phyloP scores from a whole-genome alignment of 106 monocot species.

The Phalaenopsis aphrodite region DNA sequence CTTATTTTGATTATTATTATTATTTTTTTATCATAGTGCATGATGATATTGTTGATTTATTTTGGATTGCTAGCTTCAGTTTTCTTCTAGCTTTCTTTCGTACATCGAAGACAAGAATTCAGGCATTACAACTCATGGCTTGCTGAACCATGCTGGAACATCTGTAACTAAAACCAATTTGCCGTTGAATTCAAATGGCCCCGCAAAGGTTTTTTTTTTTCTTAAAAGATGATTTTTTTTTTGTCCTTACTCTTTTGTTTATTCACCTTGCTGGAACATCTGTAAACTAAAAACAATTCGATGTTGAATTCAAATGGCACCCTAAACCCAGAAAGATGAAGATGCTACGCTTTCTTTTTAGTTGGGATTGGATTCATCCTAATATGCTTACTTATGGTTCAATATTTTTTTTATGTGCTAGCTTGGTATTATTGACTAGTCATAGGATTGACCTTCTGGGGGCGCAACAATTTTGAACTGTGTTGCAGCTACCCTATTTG shows the following conservation, averaged over 20 bases:
- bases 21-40: neutral
- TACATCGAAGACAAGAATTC: slow-evolving; percentile 68
- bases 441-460: neutral
- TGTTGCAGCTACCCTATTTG: neutral
- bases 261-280: too few species aligned
- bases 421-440: neutral
- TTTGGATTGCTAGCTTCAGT: slow-evolving; percentile 47
- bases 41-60: neutral
- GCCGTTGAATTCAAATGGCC: slow-evolving; percentile 6
- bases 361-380: neutral
- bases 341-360: neutral
- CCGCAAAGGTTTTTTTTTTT: slow-evolving; percentile 23
- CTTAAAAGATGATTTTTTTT: neutral
- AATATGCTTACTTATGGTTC: neutral
- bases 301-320: too few species aligned
- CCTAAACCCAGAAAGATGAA: neutral
- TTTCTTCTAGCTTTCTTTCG: slow-evolving; percentile 61
- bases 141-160: slow-evolving; percentile 57
- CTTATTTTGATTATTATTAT: slow-evolving; percentile 5
- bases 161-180: slow-evolving; percentile 25
- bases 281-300: too few species aligned
- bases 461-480: neutral
- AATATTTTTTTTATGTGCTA: neutral
- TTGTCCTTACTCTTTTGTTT: neutral
- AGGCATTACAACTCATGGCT: slow-evolving; percentile 43